Base-by-base conservation (phyloP, 192 early-diverging fungal genomes). In the Backusella morwellensis region DNA sequence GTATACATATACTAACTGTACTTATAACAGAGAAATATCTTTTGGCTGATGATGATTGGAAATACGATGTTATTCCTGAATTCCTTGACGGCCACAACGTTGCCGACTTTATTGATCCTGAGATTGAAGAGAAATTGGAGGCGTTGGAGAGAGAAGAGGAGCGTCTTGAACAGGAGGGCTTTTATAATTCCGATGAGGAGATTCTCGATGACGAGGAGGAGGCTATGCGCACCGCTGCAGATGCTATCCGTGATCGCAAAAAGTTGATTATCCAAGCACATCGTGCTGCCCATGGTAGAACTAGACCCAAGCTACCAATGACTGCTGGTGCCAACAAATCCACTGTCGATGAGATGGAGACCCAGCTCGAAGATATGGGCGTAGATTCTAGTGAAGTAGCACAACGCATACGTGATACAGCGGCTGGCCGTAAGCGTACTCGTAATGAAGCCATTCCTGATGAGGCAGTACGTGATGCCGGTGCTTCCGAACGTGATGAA, bases 1-100 rank as follows among this genome's bases (percentile, higher is more conserved):
- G 0, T 26, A 26, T 26, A 0, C 1, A 11, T 11, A 40, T 40
- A 40, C 35, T 36, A 36, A 36, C 8, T 38, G 7, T 11, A 40
- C 2, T 40, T 40, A 6, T 36, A 32, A 7, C 35, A 40, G 89
- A 98, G 87, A 86, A 86, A 76, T 99, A 99, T 86, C 50, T 91
- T 80, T 89, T 99, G 66, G 89, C 86, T 19, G 83, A 95, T 52
- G 87, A 89, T 66, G 94, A 97, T 56, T 99, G 97, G 97, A 97
- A 95, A 84, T 93, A 98, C 87, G 98, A 99, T 85, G 86, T 86
- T 50, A 97, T 99, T 70, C 98, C 98, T 35, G 98, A 99, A 87
- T 97, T 99, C 84, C 93, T 97, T 92, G 92, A 99, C 80, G 97
- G 97, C 81, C 95, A 96, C 89, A 99, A 99, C 86, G 90, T 99